Base-by-base conservation (phyloP, 148 eudicot genomes). In the Rheum nobile region DNA sequence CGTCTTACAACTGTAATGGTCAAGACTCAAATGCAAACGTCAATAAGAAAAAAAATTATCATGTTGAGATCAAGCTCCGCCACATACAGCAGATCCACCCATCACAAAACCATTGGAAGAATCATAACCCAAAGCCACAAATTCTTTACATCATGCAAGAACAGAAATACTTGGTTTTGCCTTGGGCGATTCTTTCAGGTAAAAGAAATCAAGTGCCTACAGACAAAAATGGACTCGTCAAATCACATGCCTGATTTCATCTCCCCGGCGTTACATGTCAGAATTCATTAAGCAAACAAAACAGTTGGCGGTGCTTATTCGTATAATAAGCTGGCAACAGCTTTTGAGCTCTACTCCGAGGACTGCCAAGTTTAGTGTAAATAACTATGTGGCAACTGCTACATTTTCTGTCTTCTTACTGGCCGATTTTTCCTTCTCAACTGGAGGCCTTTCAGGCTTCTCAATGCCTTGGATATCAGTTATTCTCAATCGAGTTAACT, bases 401-500 rank as follows among this genome's bases (percentile, higher is more conserved):
- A 78, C 82, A 73, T 89, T 88, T 70, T 85, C 91, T 34, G 37
- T 75, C 80, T 84, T 85, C 78, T 84, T 83, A 38, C 67, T 76
- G 12, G 81, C 34, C 28, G 67, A 31, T 78, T 87, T 86, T 71
- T 41, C 71, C 8, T 61, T 86, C 72, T 39, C 76, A 54, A 82
- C 48, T 67, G 80, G 17, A n/a, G 85, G 80, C 46, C 47, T 72
- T 83, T 81, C 86, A 29, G 90, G 87, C 84, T 90, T 95, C 78
- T 88, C 93, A 67, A 95, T 84, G 63, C 98, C 98, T 84, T 87
- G 86, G 43, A 95, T 88, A 69, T 90, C 90, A 0, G 89, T 87
- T 80, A 95, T 95, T 84, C 97, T 88, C 77, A 95, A 77, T 83
- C 92, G 86, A 29, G 98, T 95, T 79, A 95, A 74, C 78, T 95